Conservation (phyloP, 2,329 filamentous ascomycete genomes). For the Penicillium carneum region DNA sequence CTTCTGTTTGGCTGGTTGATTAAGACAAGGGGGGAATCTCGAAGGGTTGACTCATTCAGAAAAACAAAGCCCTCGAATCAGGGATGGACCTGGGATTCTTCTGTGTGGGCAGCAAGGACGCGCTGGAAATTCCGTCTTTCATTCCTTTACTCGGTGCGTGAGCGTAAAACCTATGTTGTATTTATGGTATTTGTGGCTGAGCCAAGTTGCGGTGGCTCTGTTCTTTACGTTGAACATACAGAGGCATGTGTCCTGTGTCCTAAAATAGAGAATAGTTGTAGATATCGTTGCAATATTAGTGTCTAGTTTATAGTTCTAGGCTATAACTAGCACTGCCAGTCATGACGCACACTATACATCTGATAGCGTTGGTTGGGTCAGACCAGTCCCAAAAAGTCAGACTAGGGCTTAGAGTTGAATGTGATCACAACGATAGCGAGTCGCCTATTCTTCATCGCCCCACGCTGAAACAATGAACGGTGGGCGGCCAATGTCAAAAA, state of each 20-base stretch:
- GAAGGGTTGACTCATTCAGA: constrained; percentile 32
- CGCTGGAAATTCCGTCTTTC: constrained; percentile 21
- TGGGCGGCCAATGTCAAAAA: constrained; percentile 5
- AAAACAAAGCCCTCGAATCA: constrained; percentile 27
- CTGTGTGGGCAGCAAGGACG: constrained; percentile 32
- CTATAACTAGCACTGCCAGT: neutral
- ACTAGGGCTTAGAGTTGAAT: constrained; percentile 29
- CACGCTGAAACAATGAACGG: constrained; percentile 16
- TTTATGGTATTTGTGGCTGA: constrained; percentile 19
- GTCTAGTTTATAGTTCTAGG: neutral
- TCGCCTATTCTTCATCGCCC: constrained; percentile 17
- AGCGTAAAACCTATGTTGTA: constrained; percentile 26
- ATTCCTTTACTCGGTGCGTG: constrained; percentile 38
- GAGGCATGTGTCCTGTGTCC: neutral
- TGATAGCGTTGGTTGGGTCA: constrained; percentile 2
- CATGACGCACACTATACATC: constrained; percentile 14
- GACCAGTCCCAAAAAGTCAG: constrained; percentile 25
- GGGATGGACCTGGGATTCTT: constrained; percentile 30
- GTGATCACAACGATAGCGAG: constrained; percentile 24
- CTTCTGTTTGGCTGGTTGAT: constrained; percentile 24
- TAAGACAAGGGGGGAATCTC: constrained; percentile 24
- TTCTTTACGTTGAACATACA: constrained; percentile 10
- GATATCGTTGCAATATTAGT: neutral
- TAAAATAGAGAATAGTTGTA: neutral
- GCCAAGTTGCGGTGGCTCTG: constrained; percentile 3